These are phyloP conservation scores for Sorghum bicolor DNA, from an alignment of 176 grass and related monocot genomes.

Conservation along the genomic window DNA sequence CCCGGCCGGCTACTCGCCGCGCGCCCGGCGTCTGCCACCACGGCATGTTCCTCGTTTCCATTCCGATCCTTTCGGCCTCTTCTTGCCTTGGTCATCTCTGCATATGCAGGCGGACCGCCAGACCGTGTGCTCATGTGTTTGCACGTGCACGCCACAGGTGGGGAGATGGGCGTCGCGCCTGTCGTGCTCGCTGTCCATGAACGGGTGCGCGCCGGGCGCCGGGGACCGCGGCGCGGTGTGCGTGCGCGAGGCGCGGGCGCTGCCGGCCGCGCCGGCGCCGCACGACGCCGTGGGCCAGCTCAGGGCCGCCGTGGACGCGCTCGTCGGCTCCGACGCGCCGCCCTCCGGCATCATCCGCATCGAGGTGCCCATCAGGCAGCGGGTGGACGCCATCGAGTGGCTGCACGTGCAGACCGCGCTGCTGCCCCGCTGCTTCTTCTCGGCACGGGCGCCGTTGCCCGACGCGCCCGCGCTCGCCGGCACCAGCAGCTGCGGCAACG, in stretches of 20 bases:
- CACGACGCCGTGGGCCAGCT: constrained; percentile 59
- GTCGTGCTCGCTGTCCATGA: constrained; percentile 67
- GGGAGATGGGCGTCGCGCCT: constrained; percentile 13
- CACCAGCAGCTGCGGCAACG: background rate
- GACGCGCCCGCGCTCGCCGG: background rate
- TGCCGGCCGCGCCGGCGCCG: constrained; percentile 44
- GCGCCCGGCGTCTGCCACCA: background rate
- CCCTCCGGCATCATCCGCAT: constrained; percentile 84
- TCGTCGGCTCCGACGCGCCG: background rate
- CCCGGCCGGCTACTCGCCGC: constrained; percentile 21
- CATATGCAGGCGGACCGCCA: background rate
- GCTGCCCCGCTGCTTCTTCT: constrained; percentile 86
- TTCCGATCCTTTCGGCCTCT: background rate
- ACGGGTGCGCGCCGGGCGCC: constrained; percentile 44
- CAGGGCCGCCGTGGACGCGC: constrained; percentile 46
- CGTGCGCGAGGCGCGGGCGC: constrained; percentile 45
- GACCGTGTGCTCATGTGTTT: background rate
- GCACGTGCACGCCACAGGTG: background rate
- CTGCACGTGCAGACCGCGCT: constrained; percentile 64
- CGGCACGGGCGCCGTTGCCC: constrained; percentile 37
- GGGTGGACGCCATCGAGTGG: constrained; percentile 76
- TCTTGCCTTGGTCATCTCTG: background rate
- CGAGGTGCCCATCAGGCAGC: constrained; percentile 78
- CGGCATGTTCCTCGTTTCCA: background rate
- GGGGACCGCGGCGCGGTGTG: constrained; percentile 22